Evolutionary conservation across 371 early-diverging fungal species (phyloP).

Genomic region (Nematocida ausubeli): DNA sequence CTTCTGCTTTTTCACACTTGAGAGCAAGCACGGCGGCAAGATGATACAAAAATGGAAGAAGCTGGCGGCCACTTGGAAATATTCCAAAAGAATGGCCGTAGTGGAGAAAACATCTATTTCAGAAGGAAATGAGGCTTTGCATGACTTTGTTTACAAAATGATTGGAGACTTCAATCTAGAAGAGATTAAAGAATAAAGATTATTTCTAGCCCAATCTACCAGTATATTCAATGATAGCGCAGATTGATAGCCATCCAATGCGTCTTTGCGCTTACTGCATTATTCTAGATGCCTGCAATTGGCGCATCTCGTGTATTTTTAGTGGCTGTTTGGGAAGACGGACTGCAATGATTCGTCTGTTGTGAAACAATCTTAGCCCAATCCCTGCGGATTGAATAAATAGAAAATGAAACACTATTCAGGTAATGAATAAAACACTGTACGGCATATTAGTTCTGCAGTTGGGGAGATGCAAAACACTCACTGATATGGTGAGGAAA

Average conservation of each 20-base stretch:
- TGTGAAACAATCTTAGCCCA: constrained; percentile 21
- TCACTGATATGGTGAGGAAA: background rate
- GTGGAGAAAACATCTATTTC: constrained; percentile 5
- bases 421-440: constrained; percentile 37
- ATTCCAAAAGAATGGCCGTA: constrained; percentile 23
- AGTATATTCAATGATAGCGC: no score
- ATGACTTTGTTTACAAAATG: constrained; percentile 46
- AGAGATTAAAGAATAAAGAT: constrained; percentile 2
- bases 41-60: constrained; percentile 51
- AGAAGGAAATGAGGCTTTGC: constrained; percentile 4
- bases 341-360: background rate
- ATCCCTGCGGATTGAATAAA: constrained; percentile 3
- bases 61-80: constrained; percentile 43
- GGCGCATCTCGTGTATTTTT: background rate
- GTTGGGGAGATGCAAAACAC: constrained; percentile 19
- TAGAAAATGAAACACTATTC: constrained; percentile 39
- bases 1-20: constrained; percentile 44
- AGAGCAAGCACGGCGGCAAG: constrained; percentile 2
- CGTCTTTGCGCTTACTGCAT: no score
- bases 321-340: background rate
- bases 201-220: no score
- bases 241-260: no score
- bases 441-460: background rate
- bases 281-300: background rate
- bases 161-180: constrained; percentile 24